A percentile compares a stretch with the other conserved stretches of the same genome.
Evolutionary conservation across 352 stramenopile species (phyloP).

Genomic region (Phytophthora pini): DNA sequence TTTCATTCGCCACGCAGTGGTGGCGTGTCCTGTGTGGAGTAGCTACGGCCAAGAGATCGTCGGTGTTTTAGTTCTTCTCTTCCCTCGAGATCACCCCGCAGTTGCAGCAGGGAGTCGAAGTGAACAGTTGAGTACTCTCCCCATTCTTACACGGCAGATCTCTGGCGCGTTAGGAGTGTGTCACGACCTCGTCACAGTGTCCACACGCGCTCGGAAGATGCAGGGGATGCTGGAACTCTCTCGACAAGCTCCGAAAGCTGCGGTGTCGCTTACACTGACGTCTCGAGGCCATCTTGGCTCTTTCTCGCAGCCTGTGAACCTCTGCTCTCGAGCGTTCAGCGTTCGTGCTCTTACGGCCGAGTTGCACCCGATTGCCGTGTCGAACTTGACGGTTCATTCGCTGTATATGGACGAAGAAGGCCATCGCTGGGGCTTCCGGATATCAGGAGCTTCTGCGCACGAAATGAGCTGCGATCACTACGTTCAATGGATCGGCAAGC

Average conservation of each 20-base stretch:
- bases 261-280: slow-evolving; percentile 58
- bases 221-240: slow-evolving; percentile 62
- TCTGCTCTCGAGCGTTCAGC: slow-evolving; percentile 49
- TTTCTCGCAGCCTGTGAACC: slow-evolving; percentile 68
- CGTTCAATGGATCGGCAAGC: slow-evolving; percentile 64
- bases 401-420: slow-evolving; percentile 68
- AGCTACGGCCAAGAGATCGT: slow-evolving; percentile 65
- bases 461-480: slow-evolving; percentile 66
- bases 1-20: slow-evolving; percentile 68
- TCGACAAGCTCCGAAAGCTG: slow-evolving; percentile 29
- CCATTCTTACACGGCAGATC: slow-evolving; percentile 72
- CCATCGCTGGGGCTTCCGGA: slow-evolving; percentile 57
- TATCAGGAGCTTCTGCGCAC: slow-evolving; percentile 48
- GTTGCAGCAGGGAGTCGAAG: slow-evolving; percentile 28
- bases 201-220: slow-evolving; percentile 47
- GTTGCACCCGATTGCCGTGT: slow-evolving; percentile 35
- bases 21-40: slow-evolving; percentile 78
- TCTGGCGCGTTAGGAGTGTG: slow-evolving; percentile 76
- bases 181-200: slow-evolving; percentile 56
- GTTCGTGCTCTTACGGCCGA: slow-evolving; percentile 19
- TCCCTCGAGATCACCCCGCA: slow-evolving; percentile 39
- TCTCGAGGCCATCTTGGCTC: slow-evolving; percentile 52
- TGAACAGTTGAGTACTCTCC: slow-evolving; percentile 63
- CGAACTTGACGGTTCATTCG: slow-evolving; percentile 42
- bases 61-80: slow-evolving; percentile 72